Conservation (phyloP, 1,139 yeast species). For the Candida frijolesensis region DNA sequence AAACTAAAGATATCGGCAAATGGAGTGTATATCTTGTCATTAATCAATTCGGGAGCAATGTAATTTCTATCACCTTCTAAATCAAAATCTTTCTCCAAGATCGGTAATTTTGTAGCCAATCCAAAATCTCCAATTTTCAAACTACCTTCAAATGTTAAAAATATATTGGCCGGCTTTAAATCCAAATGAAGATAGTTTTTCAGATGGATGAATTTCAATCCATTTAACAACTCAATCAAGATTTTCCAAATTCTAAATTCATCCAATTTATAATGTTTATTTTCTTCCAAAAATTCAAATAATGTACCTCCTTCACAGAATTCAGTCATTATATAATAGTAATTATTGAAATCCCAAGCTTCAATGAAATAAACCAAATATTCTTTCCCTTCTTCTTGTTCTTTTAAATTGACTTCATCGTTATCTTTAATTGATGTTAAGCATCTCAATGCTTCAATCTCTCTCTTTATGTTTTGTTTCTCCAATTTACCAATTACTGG, state of each 20-base stretch:
- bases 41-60: slow-evolving; percentile 94
- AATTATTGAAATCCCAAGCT: slow-evolving; percentile 80
- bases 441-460: slow-evolving; percentile 46
- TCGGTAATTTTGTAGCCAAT: slow-evolving; percentile 55
- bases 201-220: slow-evolving; percentile 79
- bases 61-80: slow-evolving; percentile 97
- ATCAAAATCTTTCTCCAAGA: slow-evolving; percentile 64
- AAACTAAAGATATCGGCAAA: slow-evolving; percentile 94
- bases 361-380: slow-evolving; percentile 78
- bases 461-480: slow-evolving; percentile 38
- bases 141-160: slow-evolving; percentile 92
- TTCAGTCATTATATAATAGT: slow-evolving; percentile 90
- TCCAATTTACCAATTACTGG: slow-evolving; percentile 46
- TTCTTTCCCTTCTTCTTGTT: slow-evolving; percentile 75
- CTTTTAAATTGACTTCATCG: slow-evolving; percentile 40
- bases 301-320: slow-evolving; percentile 93
- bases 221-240: slow-evolving; percentile 75
- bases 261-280: slow-evolving; percentile 74
- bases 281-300: slow-evolving; percentile 76
- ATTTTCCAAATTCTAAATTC: slow-evolving; percentile 99
- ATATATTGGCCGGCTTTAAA: slow-evolving; percentile 91
- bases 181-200: slow-evolving; percentile 81
- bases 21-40: slow-evolving; percentile 79
- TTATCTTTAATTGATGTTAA: slow-evolving; percentile 46
- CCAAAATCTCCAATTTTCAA: slow-evolving; percentile 86